Base-by-base conservation (phyloP, 768 basidiomycete genomes). In the Amylocystis lapponica region DNA sequence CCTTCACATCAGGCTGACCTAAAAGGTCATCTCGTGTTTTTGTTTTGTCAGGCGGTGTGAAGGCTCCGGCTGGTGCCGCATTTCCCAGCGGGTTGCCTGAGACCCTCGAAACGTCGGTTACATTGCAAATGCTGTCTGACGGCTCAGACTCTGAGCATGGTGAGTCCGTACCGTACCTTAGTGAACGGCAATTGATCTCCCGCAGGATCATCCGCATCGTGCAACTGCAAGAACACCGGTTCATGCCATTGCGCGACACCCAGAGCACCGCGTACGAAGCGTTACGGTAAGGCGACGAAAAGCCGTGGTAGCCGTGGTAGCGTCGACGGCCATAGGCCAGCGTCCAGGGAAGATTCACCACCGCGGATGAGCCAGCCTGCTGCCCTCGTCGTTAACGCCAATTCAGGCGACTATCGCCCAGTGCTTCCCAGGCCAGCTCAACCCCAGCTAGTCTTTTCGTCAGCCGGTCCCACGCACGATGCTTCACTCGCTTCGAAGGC, bases 1-100 rank as follows among this genome's bases (percentile, higher is more conserved):
- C 19, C 35, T 35, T 41, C 32, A 47, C 40, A 31, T 39, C 10
- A 35, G 42, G 43, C 52, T 74, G 67, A 75, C 66, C 63, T 65
- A 66, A 66, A 74, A 76, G 76, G 57, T 51, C 58, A 47, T 48
- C 50, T 55, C 43, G 31, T 42, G 42, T 43, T 39, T 46, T 14
- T 34, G 43, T 25, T 27, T 27, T 27, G 3, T 29, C 37, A 83
- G 83, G 74, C 55, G 67, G 65, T 52, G 75, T 71, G 49, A 78
- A 77, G 68, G 68, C 81, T 58, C 73, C 77, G 56, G 75, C 76
- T 56, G 67, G 75, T 68, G 83, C 86, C 74, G 74, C 86, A 71
- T 89, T 86, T 70, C 86, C 86, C 49, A 68, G 82, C 56, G 86
- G 86, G 66, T 72, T 89, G 30, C 81, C 83, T 14, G 70, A 76